Percentiles rank a stretch among this genome's conserved stretches.
Evolutionary conservation across 176 grass and related monocot species (phyloP).

Genomic region (Dactylis glomerata): DNA sequence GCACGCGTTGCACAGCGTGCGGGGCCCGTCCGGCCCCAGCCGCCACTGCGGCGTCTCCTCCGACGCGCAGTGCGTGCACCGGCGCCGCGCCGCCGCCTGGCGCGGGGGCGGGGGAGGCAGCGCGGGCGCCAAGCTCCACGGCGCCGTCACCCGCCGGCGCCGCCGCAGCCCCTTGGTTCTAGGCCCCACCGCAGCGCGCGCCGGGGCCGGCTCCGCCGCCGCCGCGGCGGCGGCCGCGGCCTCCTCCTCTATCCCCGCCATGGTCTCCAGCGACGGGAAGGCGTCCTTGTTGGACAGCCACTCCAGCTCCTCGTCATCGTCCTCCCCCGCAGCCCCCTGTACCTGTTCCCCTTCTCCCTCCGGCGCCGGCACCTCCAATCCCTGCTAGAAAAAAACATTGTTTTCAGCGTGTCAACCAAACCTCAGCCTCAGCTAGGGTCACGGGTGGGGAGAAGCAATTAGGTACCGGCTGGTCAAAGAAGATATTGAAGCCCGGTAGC

Average conservation of each 20-base stretch:
- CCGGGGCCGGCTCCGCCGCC: not conserved
- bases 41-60: conserved; percentile 89
- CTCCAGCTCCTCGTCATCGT: conserved; percentile 76
- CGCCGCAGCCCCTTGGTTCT: conserved; percentile 54
- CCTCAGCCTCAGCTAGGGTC: not conserved
- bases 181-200: conserved; percentile 29
- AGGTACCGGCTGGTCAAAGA: conserved; percentile 54
- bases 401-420: conserved; percentile 4
- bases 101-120: not conserved
- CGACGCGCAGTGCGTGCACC: conserved; percentile 67
- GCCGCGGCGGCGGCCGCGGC: not conserved
- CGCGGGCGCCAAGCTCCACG: conserved; percentile 37
- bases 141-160: conserved; percentile 29
- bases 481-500: conserved; percentile 35
- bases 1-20: conserved; percentile 92
- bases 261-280: conserved; percentile 69
- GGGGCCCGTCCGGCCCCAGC: conserved; percentile 58
- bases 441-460: not conserved
- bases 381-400: conserved; percentile 34
- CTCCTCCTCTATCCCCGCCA: conserved; percentile 20
- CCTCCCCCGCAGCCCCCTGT: conserved; percentile 14
- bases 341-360: conserved; percentile 13
- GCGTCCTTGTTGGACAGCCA: conserved; percentile 83
- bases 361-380: conserved; percentile 35
- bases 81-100: conserved; percentile 17